Base-by-base conservation (phyloP, 225 moss, liverwort and hornwort genomes). In the Straminergon stramineum region DNA sequence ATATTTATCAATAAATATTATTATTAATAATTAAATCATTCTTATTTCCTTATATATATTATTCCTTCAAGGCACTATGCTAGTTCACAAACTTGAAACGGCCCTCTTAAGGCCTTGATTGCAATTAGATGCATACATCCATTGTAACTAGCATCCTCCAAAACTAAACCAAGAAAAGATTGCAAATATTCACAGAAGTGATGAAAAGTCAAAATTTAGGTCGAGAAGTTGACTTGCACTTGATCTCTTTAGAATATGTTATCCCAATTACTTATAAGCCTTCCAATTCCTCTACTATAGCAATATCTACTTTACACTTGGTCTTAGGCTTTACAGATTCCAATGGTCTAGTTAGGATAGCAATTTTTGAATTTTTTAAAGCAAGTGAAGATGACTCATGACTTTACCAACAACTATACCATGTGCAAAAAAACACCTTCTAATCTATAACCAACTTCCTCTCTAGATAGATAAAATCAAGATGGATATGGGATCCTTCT, bases 401-500 rank as follows among this genome's bases (percentile, higher is more conserved):
- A 95, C 98, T 90, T 98, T 98, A 91, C 97, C 96, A 74, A 96
- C 96, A 56, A 98, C 98, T 88, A 98, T 98, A 86, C 98, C 96
- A 83, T 96, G 95, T 12, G 96, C 97, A 81, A 98, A 94, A 84
- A 97, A 96, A 65, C 97, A 89, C 96, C 97, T 87, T 98, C 98
- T 32, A 98, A 86, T 81, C 92, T 96, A 73, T 96, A 96, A 79
- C 97, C 97, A 64, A 98, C 97, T 95, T 97, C 96, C 41, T 97
- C 96, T 89, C 97, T 67, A 98, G 97, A 91, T 98, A 84, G 57
- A 98, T 96, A 91, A 98, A 87, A 89, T 98, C 98, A 19, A 57
- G 57, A 57, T 57, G 57, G 86, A 98, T 96, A 67, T 97, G 96
- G 79, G 93, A 91, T 81, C 97, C 95, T 81, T 98, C 96, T 69